Percentiles rank a stretch among this genome's conserved stretches.
Evolutionary conservation across 345 rosid genomes (phyloP).

Genomic region (Salix exigua): DNA sequence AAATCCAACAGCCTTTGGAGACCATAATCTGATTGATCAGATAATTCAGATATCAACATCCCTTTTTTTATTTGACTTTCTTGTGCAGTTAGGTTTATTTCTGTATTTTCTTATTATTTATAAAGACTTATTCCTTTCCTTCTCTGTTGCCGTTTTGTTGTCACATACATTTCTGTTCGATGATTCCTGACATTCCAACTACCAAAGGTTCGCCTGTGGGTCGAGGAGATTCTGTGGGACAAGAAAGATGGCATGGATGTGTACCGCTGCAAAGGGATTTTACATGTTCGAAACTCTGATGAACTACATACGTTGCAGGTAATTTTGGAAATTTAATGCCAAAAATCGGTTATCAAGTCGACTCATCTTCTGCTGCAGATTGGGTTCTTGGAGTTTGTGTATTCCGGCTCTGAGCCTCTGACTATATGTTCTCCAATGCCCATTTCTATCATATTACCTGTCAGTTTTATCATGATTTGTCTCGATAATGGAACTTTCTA

Average conservation of each 20-base stretch:
- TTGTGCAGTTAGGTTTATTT: neutral
- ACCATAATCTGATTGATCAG: slow-evolving; percentile 1
- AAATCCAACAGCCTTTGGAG: neutral
- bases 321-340: slow-evolving; percentile 12
- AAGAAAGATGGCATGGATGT: slow-evolving; percentile 72
- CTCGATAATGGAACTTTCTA: neutral
- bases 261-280: slow-evolving; percentile 89
- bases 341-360: neutral
- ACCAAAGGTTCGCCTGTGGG: slow-evolving; percentile 67
- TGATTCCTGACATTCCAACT: slow-evolving; percentile 6
- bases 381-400: neutral
- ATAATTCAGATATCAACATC: neutral
- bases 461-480: neutral
- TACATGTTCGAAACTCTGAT: slow-evolving; percentile 59
- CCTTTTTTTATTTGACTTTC: neutral
- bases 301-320: slow-evolving; percentile 91
- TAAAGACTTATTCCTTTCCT: neutral
- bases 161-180: neutral
- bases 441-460: neutral
- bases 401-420: neutral
- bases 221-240: slow-evolving; percentile 94
- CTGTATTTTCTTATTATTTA: neutral
- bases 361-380: neutral
- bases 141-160: neutral
- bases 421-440: neutral